Base-by-base conservation (phyloP, 2,329 filamentous ascomycete species). In the Cordyceps sp. region DNA sequence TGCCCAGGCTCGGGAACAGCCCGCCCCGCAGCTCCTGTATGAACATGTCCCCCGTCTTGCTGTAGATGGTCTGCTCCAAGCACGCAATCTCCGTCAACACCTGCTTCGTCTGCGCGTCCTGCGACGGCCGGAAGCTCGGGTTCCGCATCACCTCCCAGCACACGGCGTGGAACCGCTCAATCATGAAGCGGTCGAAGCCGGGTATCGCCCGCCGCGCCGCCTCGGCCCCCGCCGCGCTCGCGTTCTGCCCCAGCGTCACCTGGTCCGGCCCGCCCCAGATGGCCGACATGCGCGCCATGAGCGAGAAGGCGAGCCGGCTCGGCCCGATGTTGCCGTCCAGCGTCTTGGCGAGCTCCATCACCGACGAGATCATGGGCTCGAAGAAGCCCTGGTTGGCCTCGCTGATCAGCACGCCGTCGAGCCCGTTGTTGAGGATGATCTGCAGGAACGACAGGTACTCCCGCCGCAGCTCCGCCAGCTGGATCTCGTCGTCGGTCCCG, bases 391-490 rank as follows among this genome's bases (percentile, higher is more conserved):
- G 88, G 56, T 98, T 98, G 9, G 75, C 68, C 47, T 83, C 76
- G 47, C 84, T 93, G 40, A 98, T 79, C 26, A 98, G 74, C 10
- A 96, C 84, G 18, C 77, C 72, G 9, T 81, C 84, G 5, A 98
- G 71, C 34, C 92, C 82, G 49, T 98, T 92, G 51, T 83, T 83
- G 24, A 98, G 59, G 36, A 98, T 85, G 35, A 93, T 78, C 31
- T 85, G 73, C 39, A 98, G 62, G 53, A 98, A 96, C 34, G 85
- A 84, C n/a, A 98, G 66, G 46, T 94, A 98, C 49, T 98, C 88
- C 40, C 84, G 73, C 43, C 88, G 80, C 37, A 98, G 65, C 55
- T 96, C 90, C 13, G 73, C 78, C 33, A 96, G 69, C 54, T 98
- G 86, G 37, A 98, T 92, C 55, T 93, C 85, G 47, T 98, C 90